Conservation (phyloP, 2,329 filamentous ascomycete species). For the Ceratocystis variospora region DNA sequence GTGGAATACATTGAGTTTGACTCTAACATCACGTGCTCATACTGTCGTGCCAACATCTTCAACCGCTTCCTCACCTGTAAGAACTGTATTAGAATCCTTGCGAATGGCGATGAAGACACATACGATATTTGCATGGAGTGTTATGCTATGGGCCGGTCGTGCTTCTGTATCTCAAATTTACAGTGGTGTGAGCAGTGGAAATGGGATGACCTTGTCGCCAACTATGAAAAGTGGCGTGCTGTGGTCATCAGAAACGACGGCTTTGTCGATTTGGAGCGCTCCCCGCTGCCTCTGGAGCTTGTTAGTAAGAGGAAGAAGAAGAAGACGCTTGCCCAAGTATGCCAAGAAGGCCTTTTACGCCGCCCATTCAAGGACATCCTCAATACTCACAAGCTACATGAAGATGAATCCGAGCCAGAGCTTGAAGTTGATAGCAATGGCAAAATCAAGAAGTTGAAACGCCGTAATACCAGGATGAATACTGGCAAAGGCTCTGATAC, state of each 20-base stretch:
- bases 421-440: conserved; percentile 49
- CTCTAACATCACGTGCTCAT: conserved; percentile 86
- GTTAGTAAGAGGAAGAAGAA: conserved; percentile 53
- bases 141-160: conserved; percentile 93
- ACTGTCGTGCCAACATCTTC: conserved; percentile 92
- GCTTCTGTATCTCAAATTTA: conserved; percentile 70
- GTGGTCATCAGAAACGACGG: conserved; percentile 63
- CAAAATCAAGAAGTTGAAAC: conserved; percentile 27
- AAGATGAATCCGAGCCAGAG: conserved; percentile 30
- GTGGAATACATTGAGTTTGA: conserved; percentile 71
- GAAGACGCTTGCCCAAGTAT: conserved; percentile 82
- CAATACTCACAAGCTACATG: conserved; percentile 33
- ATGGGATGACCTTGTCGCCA: conserved; percentile 63
- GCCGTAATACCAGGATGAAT: background rate
- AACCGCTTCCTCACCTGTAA: conserved; percentile 92
- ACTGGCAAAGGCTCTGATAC: conserved; percentile 35
- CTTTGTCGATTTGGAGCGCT: conserved; percentile 49
- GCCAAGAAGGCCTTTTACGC: conserved; percentile 68
- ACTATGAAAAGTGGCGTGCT: conserved; percentile 71
- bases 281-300: conserved; percentile 56
- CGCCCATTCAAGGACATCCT: conserved; percentile 75
- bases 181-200: conserved; percentile 88
- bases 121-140: conserved; percentile 99
- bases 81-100: conserved; percentile 55
- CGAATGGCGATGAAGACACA: conserved; percentile 59